Evolutionary conservation across 371 early-diverging fungal genomes (phyloP).

Genomic region (Actinomortierella ambigua): DNA sequence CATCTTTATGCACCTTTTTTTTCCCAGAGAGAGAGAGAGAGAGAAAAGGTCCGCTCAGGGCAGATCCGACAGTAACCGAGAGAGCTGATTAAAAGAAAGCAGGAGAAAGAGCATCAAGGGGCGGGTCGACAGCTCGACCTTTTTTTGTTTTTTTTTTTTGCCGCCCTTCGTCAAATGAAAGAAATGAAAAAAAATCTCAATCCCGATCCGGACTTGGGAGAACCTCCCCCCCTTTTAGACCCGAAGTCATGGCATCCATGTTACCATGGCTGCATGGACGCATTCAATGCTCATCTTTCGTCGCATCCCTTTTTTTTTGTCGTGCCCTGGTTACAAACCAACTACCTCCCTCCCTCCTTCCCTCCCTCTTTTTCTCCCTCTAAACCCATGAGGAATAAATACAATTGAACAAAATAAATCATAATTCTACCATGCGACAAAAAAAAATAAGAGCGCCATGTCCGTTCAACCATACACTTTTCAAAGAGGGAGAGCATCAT

Average conservation of each 20-base stretch:
- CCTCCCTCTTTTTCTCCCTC: no score
- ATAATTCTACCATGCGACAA: no score
- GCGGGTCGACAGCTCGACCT: neutral
- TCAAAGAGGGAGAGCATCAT: no score
- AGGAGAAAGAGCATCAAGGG: conserved; percentile 1
- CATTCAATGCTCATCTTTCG: neutral
- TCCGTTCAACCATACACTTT: no score
- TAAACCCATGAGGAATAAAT: no score
- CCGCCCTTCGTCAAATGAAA: neutral
- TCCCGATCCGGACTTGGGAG: neutral
- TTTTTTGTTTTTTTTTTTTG: no score
- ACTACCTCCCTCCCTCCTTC: no score
- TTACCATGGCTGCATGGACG: neutral
- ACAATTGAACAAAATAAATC: no score
- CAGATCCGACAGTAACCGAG: neutral
- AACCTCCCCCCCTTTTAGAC: neutral
- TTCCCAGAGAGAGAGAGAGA: no score
- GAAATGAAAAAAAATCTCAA: neutral
- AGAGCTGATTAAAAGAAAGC: neutral
- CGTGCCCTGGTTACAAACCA: conserved; percentile 1
- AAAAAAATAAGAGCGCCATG: no score
- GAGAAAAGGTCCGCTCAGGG: no score
- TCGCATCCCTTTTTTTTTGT: neutral
- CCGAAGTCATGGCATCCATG: neutral
- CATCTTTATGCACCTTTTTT: no score